Evolutionary conservation across 2,329 filamentous ascomycete genomes (phyloP), one percentile per base, ranked within the genome.

Genomic region (Fusarium floridanum): DNA sequence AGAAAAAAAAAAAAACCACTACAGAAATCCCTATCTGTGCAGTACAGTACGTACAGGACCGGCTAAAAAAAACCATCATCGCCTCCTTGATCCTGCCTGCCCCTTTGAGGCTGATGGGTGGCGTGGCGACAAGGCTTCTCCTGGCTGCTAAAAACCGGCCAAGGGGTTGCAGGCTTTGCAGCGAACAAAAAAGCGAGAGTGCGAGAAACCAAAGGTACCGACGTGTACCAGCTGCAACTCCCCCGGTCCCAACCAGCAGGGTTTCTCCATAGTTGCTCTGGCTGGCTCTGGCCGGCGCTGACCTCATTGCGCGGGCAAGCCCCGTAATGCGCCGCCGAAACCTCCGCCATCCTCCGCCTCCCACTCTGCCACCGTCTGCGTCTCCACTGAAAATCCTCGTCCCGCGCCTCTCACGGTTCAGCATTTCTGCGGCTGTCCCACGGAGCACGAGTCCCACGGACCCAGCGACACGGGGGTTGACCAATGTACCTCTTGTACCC

Each of bases 241-340:
- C 68, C 65, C 72, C 65, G 68, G 68, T 34, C 65, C 61, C 65
- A 74, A 48, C 70, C 66, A 55, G 24, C 72, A 74, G 69, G 77
- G 76, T 57, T 78, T 78, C 77, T 78, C 77, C 77, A 78, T 74
- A 72, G 50, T 68, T 59, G 70, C 67, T 67, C 61, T 76, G 60
- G 64, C 67, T 48, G 29, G 66, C 36, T 57, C 57, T 64, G 62
- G 48, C 22, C 29, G n/a, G 45, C 66, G 69, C 71, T 78, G 76
- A 76, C 73, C 72, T 75, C 76, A 72, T 75, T 68, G 62, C 41
- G 76, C 70, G 75, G 73, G 70, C 65, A 67, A n/a, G 53, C 45
- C 68, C 71, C 75, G 71, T 78, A 70, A 70, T 61, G 75, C 68
- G 57, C 62, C 70, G 75, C 73, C 67, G 71, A 78, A 72, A 67